Conservation (phyloP, 2,329 filamentous ascomycete species). For the Lasiodiplodia sp. region DNA sequence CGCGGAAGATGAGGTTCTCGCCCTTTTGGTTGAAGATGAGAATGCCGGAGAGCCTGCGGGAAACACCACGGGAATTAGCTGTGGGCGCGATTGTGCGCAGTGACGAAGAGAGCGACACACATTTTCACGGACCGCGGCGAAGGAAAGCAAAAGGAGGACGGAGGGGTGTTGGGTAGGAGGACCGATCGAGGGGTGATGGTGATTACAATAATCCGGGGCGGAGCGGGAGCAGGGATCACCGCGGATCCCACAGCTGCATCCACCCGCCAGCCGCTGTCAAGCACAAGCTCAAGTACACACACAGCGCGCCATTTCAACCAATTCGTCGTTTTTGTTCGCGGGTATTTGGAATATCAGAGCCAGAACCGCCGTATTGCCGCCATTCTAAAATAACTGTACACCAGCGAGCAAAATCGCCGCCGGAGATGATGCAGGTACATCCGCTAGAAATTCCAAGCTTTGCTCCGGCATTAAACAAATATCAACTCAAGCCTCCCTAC, state of each 20-base stretch:
- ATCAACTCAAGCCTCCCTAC: slow-evolving; percentile 1
- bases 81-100: slow-evolving; percentile 8
- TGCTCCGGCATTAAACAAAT: slow-evolving; percentile 22
- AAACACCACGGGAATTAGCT: slow-evolving; percentile 11
- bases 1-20: slow-evolving; percentile 99
- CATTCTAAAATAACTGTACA: slow-evolving; percentile 31
- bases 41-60: slow-evolving; percentile 88
- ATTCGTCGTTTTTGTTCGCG: slow-evolving; percentile 7
- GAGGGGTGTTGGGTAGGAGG: slow-evolving; percentile 15
- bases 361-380: slow-evolving; percentile 29
- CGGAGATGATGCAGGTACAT: slow-evolving; percentile 29
- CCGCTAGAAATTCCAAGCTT: slow-evolving; percentile 24
- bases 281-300: background rate
- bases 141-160: background rate
- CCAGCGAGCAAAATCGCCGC: slow-evolving; percentile 25
- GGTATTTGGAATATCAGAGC: slow-evolving; percentile 25
- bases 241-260: slow-evolving; percentile 13
- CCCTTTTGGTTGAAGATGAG: slow-evolving; percentile 99
- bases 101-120: slow-evolving; percentile 16
- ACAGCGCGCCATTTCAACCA: slow-evolving; percentile 8
- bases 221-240: slow-evolving; percentile 29
- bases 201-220: slow-evolving; percentile 26
- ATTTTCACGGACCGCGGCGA: slow-evolving; percentile 21
- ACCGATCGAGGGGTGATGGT: slow-evolving; percentile 29
- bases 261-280: slow-evolving; percentile 9